These are phyloP conservation scores for Colletotrichum euphorbiae DNA, from an alignment of 2,329 filamentous ascomycete genomes.

Conservation along the genomic window DNA sequence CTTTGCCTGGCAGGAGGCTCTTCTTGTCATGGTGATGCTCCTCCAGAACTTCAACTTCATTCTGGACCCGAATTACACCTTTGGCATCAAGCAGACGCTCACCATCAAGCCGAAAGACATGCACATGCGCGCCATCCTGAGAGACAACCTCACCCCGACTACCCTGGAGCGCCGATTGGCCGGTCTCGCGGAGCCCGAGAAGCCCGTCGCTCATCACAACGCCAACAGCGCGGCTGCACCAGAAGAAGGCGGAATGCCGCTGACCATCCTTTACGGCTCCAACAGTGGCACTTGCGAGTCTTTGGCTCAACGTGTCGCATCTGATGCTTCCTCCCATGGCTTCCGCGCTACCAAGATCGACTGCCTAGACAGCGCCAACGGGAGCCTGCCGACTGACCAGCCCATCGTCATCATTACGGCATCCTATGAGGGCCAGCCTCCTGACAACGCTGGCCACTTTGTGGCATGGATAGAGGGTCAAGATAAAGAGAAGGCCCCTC, in stretches of 20 bases:
- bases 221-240: constrained; percentile 18
- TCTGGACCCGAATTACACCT: constrained; percentile 66
- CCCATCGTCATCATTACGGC: constrained; percentile 74
- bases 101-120: constrained; percentile 72
- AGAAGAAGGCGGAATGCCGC: constrained; percentile 46
- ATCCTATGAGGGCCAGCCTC: constrained; percentile 77
- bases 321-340: constrained; percentile 65
- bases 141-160: constrained; percentile 54
- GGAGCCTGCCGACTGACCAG: constrained; percentile 65
- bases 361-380: constrained; percentile 67
- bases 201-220: neutral
- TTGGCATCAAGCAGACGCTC: constrained; percentile 65
- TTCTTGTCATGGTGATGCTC: constrained; percentile 63
- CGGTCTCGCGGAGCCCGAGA: constrained; percentile 43
- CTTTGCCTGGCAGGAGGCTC: constrained; percentile 66
- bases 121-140: constrained; percentile 66
- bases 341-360: constrained; percentile 63
- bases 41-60: constrained; percentile 76
- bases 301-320: constrained; percentile 69
- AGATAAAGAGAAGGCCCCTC: constrained; percentile 51
- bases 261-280: constrained; percentile 76
- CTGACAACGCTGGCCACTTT: constrained; percentile 76
- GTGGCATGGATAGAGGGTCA: constrained; percentile 70
- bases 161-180: constrained; percentile 60
- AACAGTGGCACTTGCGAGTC: constrained; percentile 78